Conservation (phyloP, 2,329 filamentous ascomycete genomes). For the Diaporthe caulivora region DNA sequence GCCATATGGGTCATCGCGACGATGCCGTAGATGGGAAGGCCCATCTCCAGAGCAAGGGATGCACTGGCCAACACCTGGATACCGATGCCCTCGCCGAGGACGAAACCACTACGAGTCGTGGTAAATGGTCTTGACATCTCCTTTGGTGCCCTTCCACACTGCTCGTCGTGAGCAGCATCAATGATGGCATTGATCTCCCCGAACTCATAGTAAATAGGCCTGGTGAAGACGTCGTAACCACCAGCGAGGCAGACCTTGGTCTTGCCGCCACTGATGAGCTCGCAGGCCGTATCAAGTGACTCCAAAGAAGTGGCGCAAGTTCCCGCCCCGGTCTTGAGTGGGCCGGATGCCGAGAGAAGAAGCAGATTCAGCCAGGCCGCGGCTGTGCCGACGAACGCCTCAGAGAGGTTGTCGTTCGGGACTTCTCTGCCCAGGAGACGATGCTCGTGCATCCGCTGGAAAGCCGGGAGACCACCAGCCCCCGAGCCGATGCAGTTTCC, state of each 20-base stretch:
- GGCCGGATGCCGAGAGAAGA: constrained; percentile 50
- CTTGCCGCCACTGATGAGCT: constrained; percentile 48
- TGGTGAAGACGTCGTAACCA: constrained; percentile 50
- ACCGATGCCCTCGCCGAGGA: constrained; percentile 52
- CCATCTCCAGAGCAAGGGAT: constrained; percentile 51
- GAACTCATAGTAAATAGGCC: constrained; percentile 49
- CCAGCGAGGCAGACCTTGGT: constrained; percentile 50
- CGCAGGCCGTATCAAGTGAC: constrained; percentile 51
- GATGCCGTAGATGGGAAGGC: constrained; percentile 50
- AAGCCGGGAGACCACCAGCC: constrained; percentile 46
- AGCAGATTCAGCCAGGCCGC: constrained; percentile 57
- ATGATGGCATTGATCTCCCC: constrained; percentile 53
- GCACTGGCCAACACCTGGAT: constrained; percentile 52
- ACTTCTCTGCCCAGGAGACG: constrained; percentile 48
- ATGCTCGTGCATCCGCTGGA: constrained; percentile 48
- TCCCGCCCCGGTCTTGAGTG: constrained; percentile 51
- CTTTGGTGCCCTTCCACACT: constrained; percentile 45
- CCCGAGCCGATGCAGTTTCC: constrained; percentile 51
- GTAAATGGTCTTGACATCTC: constrained; percentile 53
- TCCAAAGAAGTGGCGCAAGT: constrained; percentile 54
- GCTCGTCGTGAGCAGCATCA: constrained; percentile 47
- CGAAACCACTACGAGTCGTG: constrained; percentile 50
- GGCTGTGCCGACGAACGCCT: constrained; percentile 52
- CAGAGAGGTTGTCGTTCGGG: constrained; percentile 51
- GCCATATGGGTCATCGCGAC: constrained; percentile 50